phyloP scores from a whole-genome alignment of 2,329 filamentous ascomycete genomes.

The Karstenula rhodostoma region DNA sequence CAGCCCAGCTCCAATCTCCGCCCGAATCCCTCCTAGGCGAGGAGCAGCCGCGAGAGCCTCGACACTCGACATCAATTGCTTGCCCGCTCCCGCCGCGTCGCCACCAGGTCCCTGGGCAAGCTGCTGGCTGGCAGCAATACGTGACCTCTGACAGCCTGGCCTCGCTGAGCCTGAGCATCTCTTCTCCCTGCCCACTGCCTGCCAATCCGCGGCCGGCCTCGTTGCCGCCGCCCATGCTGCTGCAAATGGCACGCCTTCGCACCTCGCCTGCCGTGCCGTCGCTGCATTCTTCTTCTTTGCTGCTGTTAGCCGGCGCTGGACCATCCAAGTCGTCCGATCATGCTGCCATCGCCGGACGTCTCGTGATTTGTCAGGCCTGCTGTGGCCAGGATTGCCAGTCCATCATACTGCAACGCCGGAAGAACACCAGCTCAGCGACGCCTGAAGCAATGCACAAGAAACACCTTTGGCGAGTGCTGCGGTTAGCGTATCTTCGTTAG shows the following conservation, averaged over 20 bases:
- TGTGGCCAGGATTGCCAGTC: slow-evolving; percentile 19
- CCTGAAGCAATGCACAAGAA: not conserved
- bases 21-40: slow-evolving; percentile 4
- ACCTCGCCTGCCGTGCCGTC: not conserved
- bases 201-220: slow-evolving; percentile 22
- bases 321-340: slow-evolving; percentile 3
- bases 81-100: not conserved
- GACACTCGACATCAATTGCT: not conserved
- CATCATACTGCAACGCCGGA: not conserved
- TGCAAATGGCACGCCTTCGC: slow-evolving; percentile 2
- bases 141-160: slow-evolving; percentile 26
- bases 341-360: slow-evolving; percentile 25
- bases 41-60: slow-evolving; percentile 1
- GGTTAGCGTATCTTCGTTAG: not conserved
- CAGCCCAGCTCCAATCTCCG: slow-evolving; percentile 1
- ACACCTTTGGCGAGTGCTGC: not conserved
- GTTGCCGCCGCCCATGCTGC: slow-evolving; percentile 14
- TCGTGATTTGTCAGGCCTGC: slow-evolving; percentile 24
- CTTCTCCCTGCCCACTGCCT: slow-evolving; percentile 10
- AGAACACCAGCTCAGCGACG: not conserved
- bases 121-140: slow-evolving; percentile 11
- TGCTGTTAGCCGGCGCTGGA: slow-evolving; percentile 1
- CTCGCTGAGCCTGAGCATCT: slow-evolving; percentile 18
- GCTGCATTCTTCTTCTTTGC: not conserved
- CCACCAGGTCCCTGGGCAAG: slow-evolving; percentile 14